Evolutionary conservation across 2,329 filamentous ascomycete species (phyloP).

Genomic region (Colletotrichum cordylinicola): DNA sequence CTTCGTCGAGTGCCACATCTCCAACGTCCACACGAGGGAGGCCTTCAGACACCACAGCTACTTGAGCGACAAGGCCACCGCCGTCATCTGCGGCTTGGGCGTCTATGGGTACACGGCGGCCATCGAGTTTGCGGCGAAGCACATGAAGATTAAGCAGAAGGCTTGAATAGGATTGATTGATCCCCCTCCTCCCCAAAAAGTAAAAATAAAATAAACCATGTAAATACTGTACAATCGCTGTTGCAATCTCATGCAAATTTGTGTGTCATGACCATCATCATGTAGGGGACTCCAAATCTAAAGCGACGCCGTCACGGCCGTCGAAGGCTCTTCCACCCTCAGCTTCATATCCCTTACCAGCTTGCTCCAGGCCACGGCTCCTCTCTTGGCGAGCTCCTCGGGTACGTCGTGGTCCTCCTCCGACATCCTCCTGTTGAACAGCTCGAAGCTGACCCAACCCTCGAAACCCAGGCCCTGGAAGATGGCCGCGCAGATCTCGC

Average conservation of each 20-base stretch:
- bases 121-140: conserved; percentile 57
- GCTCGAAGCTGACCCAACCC: conserved; percentile 75
- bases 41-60: conserved; percentile 69
- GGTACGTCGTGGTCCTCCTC: conserved; percentile 57
- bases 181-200: background rate
- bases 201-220: background rate
- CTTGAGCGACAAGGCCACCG: conserved; percentile 76
- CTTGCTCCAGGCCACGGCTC: conserved; percentile 57
- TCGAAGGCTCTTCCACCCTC: conserved; percentile 26
- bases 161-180: background rate
- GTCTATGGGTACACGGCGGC: conserved; percentile 67
- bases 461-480: conserved; percentile 68
- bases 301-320: conserved; percentile 38
- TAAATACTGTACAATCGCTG: conserved; percentile 9
- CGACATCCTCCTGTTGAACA: conserved; percentile 68
- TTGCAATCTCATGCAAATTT: background rate
- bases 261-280: background rate
- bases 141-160: conserved; percentile 45
- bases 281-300: conserved; percentile 18
- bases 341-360: conserved; percentile 43
- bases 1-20: conserved; percentile 80
- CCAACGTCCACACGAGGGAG: conserved; percentile 77
- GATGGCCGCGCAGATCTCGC: conserved; percentile 65
- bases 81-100: conserved; percentile 74
- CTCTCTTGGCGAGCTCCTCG: conserved; percentile 63